Base-by-base conservation (phyloP, 2,329 filamentous ascomycete species). In the Pseudopithomyces maydicus region DNA sequence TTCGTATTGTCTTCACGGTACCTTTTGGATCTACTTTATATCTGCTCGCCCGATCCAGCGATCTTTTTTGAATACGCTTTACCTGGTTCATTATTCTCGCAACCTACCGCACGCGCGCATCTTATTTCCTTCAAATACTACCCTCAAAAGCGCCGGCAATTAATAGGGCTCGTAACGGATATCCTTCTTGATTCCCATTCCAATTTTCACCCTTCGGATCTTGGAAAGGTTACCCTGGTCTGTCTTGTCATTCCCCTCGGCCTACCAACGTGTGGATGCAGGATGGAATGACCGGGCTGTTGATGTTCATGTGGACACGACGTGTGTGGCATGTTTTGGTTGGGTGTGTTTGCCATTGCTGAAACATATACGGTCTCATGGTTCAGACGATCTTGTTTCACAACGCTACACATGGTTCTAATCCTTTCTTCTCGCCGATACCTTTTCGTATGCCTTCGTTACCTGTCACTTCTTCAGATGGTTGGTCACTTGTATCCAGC, bases 101-200 rank as follows among this genome's bases (percentile, higher is more conserved):
- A 54, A 60, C 52, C 20, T 54, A 33, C 50, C 50, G 59, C 57
- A 57, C 55, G 57, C 53, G 59, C 59, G 62, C 59, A 59, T 47
- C 56, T 60, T 61, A 61, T 59, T 63, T 63, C 47, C 53, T 60
- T 49, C 51, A 20, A 56, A 62, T 57, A 60, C 49, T 56, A 57
- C 49, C 35, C 49, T 26, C 41, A 52, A 65, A 65, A 60, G 62
- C 62, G 62, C 62, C 58, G 59, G 59, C 62, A 65, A 64, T 51
- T 65, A 65, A 65, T 65, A 62, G 59, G 61, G 61, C 54, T 57
- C 51, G 55, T 53, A 52, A 52, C 56, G 55, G 59, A 62, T 61
- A 57, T 51, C 48, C 33, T 59, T 43, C 57, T 59, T 36, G 10
- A 23, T 53, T 57, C 38, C 47, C 42, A 46, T 23, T 45, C 54